These are phyloP conservation scores for Jasminum sambac DNA, from an alignment of 257 asterid species.

Conservation along the genomic window DNA sequence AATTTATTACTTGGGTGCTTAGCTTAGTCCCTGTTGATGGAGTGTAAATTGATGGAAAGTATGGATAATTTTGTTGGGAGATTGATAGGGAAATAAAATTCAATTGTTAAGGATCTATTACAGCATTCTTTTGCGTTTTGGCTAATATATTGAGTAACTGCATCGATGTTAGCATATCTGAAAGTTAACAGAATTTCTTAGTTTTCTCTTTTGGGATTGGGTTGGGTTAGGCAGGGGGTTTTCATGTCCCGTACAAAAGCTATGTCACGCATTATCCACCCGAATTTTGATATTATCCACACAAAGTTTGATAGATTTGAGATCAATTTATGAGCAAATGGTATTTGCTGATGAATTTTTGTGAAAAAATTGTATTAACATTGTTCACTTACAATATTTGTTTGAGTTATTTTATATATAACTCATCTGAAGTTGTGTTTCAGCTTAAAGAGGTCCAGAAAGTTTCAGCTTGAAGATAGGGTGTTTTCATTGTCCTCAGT, in stretches of 20 bases:
- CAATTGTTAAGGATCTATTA: neutral
- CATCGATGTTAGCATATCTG: neutral
- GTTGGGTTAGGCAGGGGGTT: neutral
- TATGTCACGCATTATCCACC: neutral
- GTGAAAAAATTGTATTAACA: neutral
- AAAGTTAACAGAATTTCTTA: neutral
- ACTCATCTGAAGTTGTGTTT: conserved; percentile 19
- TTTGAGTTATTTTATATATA: neutral
- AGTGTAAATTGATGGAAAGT: neutral
- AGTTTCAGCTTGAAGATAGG: conserved; percentile 83
- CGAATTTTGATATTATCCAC: too few relatives aligned
- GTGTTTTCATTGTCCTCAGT: conserved; percentile 86
- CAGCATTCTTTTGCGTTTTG: neutral
- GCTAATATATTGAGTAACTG: neutral
- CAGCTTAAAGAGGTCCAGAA: conserved; percentile 80
- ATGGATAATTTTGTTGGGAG: neutral
- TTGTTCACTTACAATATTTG: neutral
- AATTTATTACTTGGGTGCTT: neutral
- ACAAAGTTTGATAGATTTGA: neutral
- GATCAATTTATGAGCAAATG: neutral
- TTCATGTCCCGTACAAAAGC: neutral
- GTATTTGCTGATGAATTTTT: neutral
- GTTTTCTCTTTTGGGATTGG: too few relatives aligned
- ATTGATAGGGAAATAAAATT: neutral
- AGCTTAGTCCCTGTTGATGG: neutral